Evolutionary conservation across 2,329 filamentous ascomycete species (phyloP), one percentile per base, ranked within the genome.

Genomic region (Rutstroemia sp.): DNA sequence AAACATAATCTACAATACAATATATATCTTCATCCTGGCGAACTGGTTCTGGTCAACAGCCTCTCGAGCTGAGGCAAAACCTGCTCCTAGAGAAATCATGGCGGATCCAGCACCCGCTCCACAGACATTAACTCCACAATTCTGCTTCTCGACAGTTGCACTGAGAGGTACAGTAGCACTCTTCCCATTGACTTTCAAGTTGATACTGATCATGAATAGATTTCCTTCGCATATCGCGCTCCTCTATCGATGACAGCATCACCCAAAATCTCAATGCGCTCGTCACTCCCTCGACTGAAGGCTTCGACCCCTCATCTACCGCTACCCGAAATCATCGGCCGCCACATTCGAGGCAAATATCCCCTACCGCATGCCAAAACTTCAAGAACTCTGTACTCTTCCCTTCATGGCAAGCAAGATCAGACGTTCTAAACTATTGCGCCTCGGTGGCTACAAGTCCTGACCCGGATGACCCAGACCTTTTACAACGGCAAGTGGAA

Each of bases 211-310:
- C 14, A 47, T 63, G 44, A 62, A 8, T 48, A 96, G 94, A 96
- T 71, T 99, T 99, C 71, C 80, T 99, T 21, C 88, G 91, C 41
- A 73, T 94, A 62, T 96, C 92, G 9, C 84, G 94, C 61, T 79
- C 83, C 52, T 83, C 88, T 48, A 86, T 96, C 67, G 94, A 99
- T 73, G 94, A 99, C 73, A 90, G 88, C 46, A 97, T 99, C 68
- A 84, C 84, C 0, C 92, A 96, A 68, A 92, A 95, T 67, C 82
- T 99, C 59, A 97, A 97, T 75, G 89, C 90, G 1, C 80, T 97
- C 39, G 75, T 89, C 46, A 92, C 87, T 0, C 92, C 92, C 0
- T 79, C 88, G 12, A 75, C 77, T 46, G 72, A 73, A 41, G 83
- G 84, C 16, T 97, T 96, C 72, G 87, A 96, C 68, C 88, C 92